Percentiles rank a stretch among this genome's conserved stretches.
Conservation (phyloP, 768 basidiomycete genomes). For the Mycena floridula region DNA sequence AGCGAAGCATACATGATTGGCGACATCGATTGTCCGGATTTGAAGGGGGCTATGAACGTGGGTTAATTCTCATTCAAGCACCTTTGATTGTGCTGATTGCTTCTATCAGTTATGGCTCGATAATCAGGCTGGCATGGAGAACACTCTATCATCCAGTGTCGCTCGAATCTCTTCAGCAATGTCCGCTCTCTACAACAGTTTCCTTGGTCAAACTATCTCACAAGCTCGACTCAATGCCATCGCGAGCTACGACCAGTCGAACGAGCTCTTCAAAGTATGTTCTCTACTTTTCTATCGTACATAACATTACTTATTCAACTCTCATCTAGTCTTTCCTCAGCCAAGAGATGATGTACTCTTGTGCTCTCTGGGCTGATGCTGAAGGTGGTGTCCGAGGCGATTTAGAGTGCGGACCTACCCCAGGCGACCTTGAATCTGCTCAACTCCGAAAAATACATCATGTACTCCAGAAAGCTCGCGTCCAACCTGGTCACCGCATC, state of each 20-base stretch:
- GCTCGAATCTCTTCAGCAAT: conserved; percentile 51
- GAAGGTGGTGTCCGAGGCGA: conserved; percentile 80
- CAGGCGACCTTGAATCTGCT: conserved; percentile 72
- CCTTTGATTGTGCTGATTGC: neutral
- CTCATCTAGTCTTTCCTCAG: conserved; percentile 67
- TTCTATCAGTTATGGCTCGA: conserved; percentile 56
- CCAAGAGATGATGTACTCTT: conserved; percentile 93
- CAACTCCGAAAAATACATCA: conserved; percentile 81
- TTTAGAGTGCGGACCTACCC: conserved; percentile 44
- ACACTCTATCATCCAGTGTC: conserved; percentile 49
- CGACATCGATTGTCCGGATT: conserved; percentile 54
- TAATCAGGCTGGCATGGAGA: conserved; percentile 54
- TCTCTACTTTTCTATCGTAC: neutral
- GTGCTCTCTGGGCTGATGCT: conserved; percentile 74
- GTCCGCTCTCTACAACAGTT: conserved; percentile 61
- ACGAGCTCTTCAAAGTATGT: conserved; percentile 73
- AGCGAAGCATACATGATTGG: conserved; percentile 75
- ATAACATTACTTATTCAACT: neutral
- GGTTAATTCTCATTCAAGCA: conserved; percentile 19
- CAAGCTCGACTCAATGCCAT: conserved; percentile 76
- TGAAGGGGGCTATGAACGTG: conserved; percentile 60
- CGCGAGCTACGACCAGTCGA: conserved; percentile 90
- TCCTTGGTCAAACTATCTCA: conserved; percentile 67
- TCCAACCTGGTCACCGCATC: conserved; percentile 73
- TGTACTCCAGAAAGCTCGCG: conserved; percentile 72